phyloP scores from a whole-genome alignment of 495 filamentous ascomycete species.

The Evernia prunastri region DNA sequence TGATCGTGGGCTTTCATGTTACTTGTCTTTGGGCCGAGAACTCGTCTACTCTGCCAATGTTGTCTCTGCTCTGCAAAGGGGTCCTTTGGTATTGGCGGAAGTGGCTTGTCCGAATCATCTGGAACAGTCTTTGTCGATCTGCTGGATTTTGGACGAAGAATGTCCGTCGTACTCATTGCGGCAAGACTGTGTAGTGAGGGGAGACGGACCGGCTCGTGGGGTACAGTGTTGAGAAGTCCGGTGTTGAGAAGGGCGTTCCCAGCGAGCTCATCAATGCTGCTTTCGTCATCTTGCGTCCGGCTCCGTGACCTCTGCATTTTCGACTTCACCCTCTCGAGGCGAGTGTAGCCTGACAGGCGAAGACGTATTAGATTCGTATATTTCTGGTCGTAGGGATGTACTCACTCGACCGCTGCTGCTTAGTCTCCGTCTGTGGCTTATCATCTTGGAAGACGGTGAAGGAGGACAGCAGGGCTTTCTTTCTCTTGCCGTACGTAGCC shows the following conservation, averaged over 20 bases:
- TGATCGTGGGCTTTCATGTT: constrained; percentile 14
- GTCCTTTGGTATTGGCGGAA: constrained; percentile 15
- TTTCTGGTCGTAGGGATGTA: background rate
- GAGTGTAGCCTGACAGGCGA: constrained; percentile 15
- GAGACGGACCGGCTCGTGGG: constrained; percentile 12
- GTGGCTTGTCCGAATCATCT: constrained; percentile 13
- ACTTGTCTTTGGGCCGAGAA: constrained; percentile 18
- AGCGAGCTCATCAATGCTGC: constrained; percentile 31
- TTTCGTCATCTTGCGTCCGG: constrained; percentile 22
- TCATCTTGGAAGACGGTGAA: constrained; percentile 31
- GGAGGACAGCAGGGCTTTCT: constrained; percentile 27
- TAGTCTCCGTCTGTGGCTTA: constrained; percentile 14
- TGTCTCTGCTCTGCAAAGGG: constrained; percentile 7
- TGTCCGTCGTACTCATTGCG: constrained; percentile 11
- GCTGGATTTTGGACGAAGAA: constrained; percentile 19
- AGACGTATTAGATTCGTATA: background rate
- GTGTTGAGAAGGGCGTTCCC: constrained; percentile 30
- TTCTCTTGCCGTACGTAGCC: constrained; percentile 29
- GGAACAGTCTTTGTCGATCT: constrained; percentile 12
- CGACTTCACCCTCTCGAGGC: constrained; percentile 16
- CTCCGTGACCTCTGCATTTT: constrained; percentile 20
- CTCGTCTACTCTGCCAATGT: constrained; percentile 11
- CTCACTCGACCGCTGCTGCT: constrained; percentile 18
- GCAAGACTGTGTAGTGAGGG: constrained; percentile 15
- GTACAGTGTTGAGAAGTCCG: constrained; percentile 23